Base-by-base conservation (phyloP, 345 rosid species). In the Aquilaria sinensis region DNA sequence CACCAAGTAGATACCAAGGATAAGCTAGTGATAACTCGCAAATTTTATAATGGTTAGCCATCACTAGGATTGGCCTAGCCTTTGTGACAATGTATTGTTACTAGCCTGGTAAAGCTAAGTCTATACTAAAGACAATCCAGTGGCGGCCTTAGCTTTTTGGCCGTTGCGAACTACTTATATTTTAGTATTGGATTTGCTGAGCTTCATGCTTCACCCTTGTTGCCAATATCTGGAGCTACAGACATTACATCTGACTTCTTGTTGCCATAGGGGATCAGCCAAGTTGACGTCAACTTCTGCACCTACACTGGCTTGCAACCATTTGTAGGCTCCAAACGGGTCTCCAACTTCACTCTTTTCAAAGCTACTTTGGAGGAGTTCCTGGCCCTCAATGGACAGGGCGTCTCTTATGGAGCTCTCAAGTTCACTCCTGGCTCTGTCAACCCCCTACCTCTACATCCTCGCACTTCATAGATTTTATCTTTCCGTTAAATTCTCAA, bases 381-480 rank as follows among this genome's bases (percentile, higher is more conserved):
- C 51, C 63, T 52, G 11, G 63, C 50, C 33, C n/a, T 60, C 33
- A 60, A 60, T 23, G 47, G 50, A 3, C 63, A 37, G 8, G 30
- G 63, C 12, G 63, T 60, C 13, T 60, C 63, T 15, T 23, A 12
- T 11, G 51, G 33, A 2, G 31, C 23, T 46, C 12, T 43, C 9
- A 16, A 58, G 47, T 41, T 13, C 31, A 5, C 61, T 2, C 31
- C 48, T 4, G 61, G 50, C 2, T n/a, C 47, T 10, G 11, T 58
- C 9, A 58, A 58, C 61, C 61, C 61, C 10, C 61, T 50, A 2
- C 61, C 41, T 52, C 46, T 37, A 15, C 51, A 47, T 34, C 52
- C 63, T 1, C 63, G 63, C 10, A 33, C 63, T 2, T 3, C 63
- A 1, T 51, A 29, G 63, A 45, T 60, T 16, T 14, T 60, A 34